Base-by-base conservation (phyloP, 2,329 filamentous ascomycete species). In the Diaporthe eres region DNA sequence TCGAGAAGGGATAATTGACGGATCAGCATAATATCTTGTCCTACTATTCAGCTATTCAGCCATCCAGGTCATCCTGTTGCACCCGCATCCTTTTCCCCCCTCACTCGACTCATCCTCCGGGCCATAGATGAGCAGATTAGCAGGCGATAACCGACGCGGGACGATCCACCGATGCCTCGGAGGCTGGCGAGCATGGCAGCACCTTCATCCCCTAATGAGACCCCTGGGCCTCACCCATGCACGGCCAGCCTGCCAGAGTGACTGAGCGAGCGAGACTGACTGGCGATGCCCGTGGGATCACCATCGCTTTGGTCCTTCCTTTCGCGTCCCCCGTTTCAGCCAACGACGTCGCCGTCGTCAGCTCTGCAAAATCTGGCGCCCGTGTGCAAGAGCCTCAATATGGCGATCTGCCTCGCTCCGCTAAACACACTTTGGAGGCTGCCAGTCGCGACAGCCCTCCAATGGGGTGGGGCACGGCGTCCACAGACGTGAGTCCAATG, bases 291-390 rank as follows among this genome's bases (percentile, higher is more conserved):
- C 12, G 63, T 70, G 31, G n/a, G 34, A 70, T 70, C 65, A 42
- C 22, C 49, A 31, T 55, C 34, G 65, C 65, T 70, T 55, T 70
- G 34, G 49, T 49, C 65, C 15, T 55, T 42, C 8, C 6, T 28
- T 39, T 42, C 31, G 47, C 65, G 34, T 68, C 47, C 28, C 49
- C 34, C 49, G 65, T 70, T 55, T 70, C 65, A 70, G 65, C 65
- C 65, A 55, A 31, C 65, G 65, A 70, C 49, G 49, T 55, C 65
- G 65, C 65, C 65, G 49, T 55, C 65, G 49, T 70, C 65, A 70
- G 65, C 65, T 28, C 49, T 55, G 47, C 22, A 70, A 28, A 55
- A 39, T 42, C 34, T 55, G 6, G 8, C 65, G 65, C 47, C 65
- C 49, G 65, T 70, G 65, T 39, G 47, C n/a, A 31, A 13, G 49